A percentile compares a stretch with the other conserved stretches of the same genome.
These are phyloP conservation scores for Paragyromitra xinjiangensis DNA, from an alignment of 495 filamentous ascomycete species.

Conservation along the genomic window DNA sequence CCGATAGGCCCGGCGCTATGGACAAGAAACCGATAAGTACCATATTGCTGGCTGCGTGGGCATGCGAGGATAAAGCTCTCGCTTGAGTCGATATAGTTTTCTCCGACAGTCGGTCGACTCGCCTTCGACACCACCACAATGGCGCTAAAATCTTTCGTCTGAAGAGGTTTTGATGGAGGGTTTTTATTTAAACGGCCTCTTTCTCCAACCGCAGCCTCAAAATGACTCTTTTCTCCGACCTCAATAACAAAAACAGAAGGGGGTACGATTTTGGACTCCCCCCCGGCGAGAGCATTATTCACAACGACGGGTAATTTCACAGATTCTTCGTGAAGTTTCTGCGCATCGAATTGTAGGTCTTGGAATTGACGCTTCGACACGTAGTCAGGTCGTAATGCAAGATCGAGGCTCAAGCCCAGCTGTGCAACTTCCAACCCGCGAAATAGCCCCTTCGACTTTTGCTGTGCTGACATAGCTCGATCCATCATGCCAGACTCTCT, in stretches of 20 bases:
- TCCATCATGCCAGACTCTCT: slow-evolving; percentile 14
- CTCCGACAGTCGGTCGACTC: not conserved
- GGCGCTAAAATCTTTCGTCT: not conserved
- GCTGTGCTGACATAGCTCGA: not conserved
- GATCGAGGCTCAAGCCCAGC: not conserved
- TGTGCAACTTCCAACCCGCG: not conserved
- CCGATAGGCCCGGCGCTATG: not conserved
- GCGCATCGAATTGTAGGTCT: slow-evolving; percentile 13
- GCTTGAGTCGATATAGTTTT: not conserved
- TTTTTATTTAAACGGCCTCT: not conserved
- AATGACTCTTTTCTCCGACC: not conserved
- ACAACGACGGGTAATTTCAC: slow-evolving; percentile 19
- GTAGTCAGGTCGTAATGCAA: slow-evolving; percentile 24
- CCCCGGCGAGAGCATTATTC: too few species aligned
- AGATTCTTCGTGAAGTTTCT: slow-evolving; percentile 15
- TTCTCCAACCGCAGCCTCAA: not conserved
- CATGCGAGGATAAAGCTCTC: slow-evolving; percentile 22
- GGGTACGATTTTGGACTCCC: not conserved
- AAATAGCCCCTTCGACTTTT: slow-evolving; percentile 19
- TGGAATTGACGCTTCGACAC: slow-evolving; percentile 16
- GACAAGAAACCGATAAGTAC: slow-evolving; percentile 19
- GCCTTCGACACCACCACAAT: not conserved
- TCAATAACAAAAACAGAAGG: slow-evolving; percentile 26
- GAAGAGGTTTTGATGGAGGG: not conserved
- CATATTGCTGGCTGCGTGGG: not conserved